phyloP scores from a whole-genome alignment of 768 basidiomycete species.

The Suillus subalutaceus region DNA sequence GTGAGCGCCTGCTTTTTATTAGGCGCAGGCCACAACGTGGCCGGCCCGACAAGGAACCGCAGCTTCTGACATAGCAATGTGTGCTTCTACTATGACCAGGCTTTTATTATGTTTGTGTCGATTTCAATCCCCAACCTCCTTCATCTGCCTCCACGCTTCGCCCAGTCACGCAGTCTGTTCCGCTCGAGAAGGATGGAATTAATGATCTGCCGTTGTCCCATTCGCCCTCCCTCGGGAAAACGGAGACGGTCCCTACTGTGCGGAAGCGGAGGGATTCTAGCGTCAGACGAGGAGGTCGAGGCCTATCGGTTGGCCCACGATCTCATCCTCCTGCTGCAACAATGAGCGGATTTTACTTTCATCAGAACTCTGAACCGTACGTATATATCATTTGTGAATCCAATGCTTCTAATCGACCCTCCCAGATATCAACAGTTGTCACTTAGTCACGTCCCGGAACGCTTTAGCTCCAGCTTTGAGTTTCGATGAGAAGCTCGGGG shows the following conservation, averaged over 20 bases:
- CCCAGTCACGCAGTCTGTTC: slow-evolving; percentile 38
- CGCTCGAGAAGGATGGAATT: slow-evolving; percentile 33
- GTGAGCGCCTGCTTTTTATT: slow-evolving; percentile 45
- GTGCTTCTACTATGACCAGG: slow-evolving; percentile 45
- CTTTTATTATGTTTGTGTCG: slow-evolving; percentile 95
- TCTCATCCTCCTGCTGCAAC: slow-evolving; percentile 58
- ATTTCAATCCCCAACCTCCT: slow-evolving; percentile 72
- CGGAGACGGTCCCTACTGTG: slow-evolving; percentile 40
- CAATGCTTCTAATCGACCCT: slow-evolving; percentile 12
- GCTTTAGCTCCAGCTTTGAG: slow-evolving; percentile 79
- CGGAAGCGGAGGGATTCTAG: slow-evolving; percentile 49
- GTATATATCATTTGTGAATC: slow-evolving; percentile 33
- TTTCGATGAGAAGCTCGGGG: slow-evolving; percentile 59
- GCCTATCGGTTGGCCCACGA: slow-evolving; percentile 51
- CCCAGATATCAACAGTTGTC: slow-evolving; percentile 87
- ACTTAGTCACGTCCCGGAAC: slow-evolving; percentile 75
- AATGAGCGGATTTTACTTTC: slow-evolving; percentile 93
- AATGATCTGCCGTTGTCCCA: slow-evolving; percentile 31
- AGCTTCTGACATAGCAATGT: slow-evolving; percentile 21
- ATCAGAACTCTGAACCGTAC: slow-evolving; percentile 91
- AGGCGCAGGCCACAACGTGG: slow-evolving; percentile 1
- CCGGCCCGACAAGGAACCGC: slow-evolving; percentile 5
- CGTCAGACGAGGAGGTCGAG: slow-evolving; percentile 45
- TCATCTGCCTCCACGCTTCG: slow-evolving; percentile 36
- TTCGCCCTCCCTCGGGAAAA: slow-evolving; percentile 37